Evolutionary conservation across 75 land plant genomes (phyloP), one percentile per base, ranked within the genome.

Genomic region (Selaginella tamariscina): DNA sequence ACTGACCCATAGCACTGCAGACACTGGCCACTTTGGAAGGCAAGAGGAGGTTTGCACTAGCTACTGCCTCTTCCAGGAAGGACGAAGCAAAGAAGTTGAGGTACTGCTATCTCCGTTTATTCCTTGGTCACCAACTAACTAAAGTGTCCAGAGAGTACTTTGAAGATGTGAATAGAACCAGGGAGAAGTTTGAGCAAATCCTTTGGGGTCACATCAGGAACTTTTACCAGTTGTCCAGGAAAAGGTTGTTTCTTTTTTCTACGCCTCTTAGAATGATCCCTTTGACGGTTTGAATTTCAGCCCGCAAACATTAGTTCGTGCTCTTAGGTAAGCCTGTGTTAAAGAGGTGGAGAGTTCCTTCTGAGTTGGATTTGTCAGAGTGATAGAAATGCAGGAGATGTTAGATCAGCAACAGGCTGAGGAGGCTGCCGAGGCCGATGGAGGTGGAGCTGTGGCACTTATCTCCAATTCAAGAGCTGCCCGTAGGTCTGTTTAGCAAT

Each of bases 371-470:
- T 29, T 21, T 33, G 32, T 31, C 71, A 95, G 99, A 73, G 99
- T 95, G 31, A 80, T 87, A 54, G 99, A 95, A 77, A 95, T 90
- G 96, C 99, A 95, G 82, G 99, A 95, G 71, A 87, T 90, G 28
- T 74, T 95, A 69, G 99, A 95, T 78, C 91, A 95, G 70, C 99
- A 90, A 70, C 81, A 87, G 57, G 91, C 90, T 67, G 99, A 95
- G 62, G 96, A 95, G 84, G 99, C 91, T 56, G 99, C 99, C 79
- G 99, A 90, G 78, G 86, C 97, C 31, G 91, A 90, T 70, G 96
- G 99, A 66, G 91, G 65, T 28, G 97, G 86, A 28, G 81, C 84
- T 2, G 85, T 91, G 85, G 84, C 83, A 63, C 39, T 78, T 56
- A 74, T 90, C 60, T 71, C 80, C 62, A 86, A 84, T 66, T 75